Evolutionary conservation across 306 rosid species (phyloP).

Genomic region (peach (Prunus persica)): Prunus_persica_NCBIv2 NC_034010.1:5886001-5886500

Average conservation of each 20-base stretch:
- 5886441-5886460: too few relatives aligned
- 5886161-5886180: slow-evolving; percentile 99
- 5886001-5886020: neutral
- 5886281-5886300: neutral
- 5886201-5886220: slow-evolving; percentile 42
- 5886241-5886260: slow-evolving; percentile 3
- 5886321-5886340: too few relatives aligned
- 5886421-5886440: too few relatives aligned
- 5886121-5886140: slow-evolving; percentile 66
- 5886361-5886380: neutral
- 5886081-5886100: slow-evolving; percentile 11
- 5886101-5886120: slow-evolving; percentile 24
- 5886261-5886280: neutral
- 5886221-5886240: slow-evolving; percentile 19
- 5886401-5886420: too few relatives aligned
- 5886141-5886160: slow-evolving; percentile 98
- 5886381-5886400: too few relatives aligned
- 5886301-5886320: neutral
- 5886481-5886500: too few relatives aligned
- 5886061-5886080: slow-evolving; percentile 2
- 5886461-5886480: too few relatives aligned
- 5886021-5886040: neutral
- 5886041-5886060: slow-evolving; percentile 5
- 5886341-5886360: neutral
- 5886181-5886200: slow-evolving; percentile 94